Base-by-base conservation (phyloP, 768 basidiomycete genomes). In the Suillus subalutaceus region DNA sequence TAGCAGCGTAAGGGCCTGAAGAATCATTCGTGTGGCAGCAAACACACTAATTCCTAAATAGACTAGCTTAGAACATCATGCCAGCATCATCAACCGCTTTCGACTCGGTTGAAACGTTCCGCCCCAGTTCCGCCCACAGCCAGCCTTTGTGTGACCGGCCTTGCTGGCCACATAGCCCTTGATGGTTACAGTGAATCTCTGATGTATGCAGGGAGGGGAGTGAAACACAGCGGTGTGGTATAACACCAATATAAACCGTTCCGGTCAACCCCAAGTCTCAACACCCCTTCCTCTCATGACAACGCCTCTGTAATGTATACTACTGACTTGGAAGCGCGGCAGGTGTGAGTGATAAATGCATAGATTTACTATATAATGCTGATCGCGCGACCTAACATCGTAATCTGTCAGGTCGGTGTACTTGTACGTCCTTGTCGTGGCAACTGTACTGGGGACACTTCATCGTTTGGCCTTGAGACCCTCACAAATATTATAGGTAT, bases 401-500 rank as follows among this genome's bases (percentile, higher is more conserved):
- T 9, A 55, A 32, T 32, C 12, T 55, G 9, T 8, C 53, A 68
- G 67, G 20, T 7, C 43, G 18, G 20, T 68, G 10, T 38, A 66
- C 53, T 48, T 52, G 18, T 57, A 59, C 48, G 6, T 37, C 35
- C 10, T 15, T 4, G 3, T 66, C 18, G 32, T 63, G 44, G 57
- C 65, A 30, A 55, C 44, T 20, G 43, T 44, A 44, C 18, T 44
- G 15, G 18, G n/a, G 18, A 3, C 3, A 9, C 16, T 44, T 44
- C 43, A 16, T 65, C 12, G 12, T 41, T 15, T 13, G 40, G 40
- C 40, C 1, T 41, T 13, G 12, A 13, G 6, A 41, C 0, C 13
- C 40, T 41, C 40, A 41, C 13, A 6, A 41, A 41, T 41, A 15
- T 41, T 41, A 41, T 41, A 79, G 78, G 67, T 15, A n/a, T 78